These are phyloP conservation scores for Oenanthe javanica DNA, from an alignment of 140 eudicot genomes.

Conservation along the genomic window DNA sequence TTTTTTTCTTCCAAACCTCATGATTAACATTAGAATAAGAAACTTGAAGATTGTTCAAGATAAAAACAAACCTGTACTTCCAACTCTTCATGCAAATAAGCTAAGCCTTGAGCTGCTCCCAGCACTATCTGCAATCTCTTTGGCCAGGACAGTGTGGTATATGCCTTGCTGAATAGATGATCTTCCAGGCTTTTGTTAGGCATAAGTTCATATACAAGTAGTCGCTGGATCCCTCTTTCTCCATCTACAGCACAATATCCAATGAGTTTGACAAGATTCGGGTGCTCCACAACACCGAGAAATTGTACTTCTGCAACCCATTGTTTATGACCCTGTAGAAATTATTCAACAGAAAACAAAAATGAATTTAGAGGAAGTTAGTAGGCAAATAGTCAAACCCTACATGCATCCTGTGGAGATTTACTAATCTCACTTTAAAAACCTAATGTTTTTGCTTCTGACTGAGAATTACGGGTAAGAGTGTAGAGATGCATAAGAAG, in stretches of 20 bases:
- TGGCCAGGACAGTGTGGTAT: slow-evolving; percentile 38
- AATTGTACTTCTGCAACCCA: slow-evolving; percentile 14
- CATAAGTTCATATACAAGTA: slow-evolving; percentile 57
- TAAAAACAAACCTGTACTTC: slow-evolving; percentile 38
- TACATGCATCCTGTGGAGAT: not conserved
- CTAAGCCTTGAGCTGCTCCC: slow-evolving; percentile 60
- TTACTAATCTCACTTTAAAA: not conserved
- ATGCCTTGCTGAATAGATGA: slow-evolving; percentile 39
- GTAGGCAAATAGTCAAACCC: not conserved
- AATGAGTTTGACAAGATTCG: slow-evolving; percentile 38
- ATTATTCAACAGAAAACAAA: not conserved
- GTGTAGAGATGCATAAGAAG: too few species aligned
- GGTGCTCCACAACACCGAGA: slow-evolving; percentile 12
- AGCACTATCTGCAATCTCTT: slow-evolving; percentile 38
- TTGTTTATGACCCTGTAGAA: slow-evolving; percentile 11
- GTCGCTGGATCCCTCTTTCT: slow-evolving; percentile 48
- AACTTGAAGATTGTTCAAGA: not conserved
- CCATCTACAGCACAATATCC: slow-evolving; percentile 59
- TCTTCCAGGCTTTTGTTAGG: slow-evolving; percentile 55
- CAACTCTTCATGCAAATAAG: slow-evolving; percentile 54
- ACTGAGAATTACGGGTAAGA: not conserved
- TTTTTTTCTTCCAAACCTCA: not conserved
- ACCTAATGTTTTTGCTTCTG: not conserved
- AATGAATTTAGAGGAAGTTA: not conserved
- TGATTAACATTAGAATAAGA: not conserved